Conservation (phyloP, 805 yeast species). For the Yarrowia sp. region DNA sequence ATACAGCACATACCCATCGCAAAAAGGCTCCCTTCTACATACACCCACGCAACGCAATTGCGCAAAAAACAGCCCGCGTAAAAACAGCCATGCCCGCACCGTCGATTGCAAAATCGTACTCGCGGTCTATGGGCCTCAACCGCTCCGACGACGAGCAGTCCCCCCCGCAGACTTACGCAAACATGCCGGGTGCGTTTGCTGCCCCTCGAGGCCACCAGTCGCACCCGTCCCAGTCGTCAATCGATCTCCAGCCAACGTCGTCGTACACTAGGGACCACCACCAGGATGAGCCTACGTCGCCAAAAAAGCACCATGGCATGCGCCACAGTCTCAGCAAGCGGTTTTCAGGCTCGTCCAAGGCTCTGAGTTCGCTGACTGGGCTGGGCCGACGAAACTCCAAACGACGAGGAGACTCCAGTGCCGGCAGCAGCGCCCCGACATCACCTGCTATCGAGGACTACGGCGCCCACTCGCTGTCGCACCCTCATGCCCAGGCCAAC, state of each 20-base stretch:
- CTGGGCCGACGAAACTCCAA: slow-evolving; percentile 22
- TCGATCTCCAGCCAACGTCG: slow-evolving; percentile 14
- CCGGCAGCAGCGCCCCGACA: not conserved
- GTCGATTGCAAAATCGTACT: slow-evolving; percentile 26
- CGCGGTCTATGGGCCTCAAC: slow-evolving; percentile 25
- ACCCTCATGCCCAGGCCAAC: not conserved
- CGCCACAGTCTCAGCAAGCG: slow-evolving; percentile 23
- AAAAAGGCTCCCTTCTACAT: slow-evolving; percentile 11
- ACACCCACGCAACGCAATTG: slow-evolving; percentile 18
- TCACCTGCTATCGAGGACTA: slow-evolving; percentile 14
- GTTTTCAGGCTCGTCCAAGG: slow-evolving; percentile 21
- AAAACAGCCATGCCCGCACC: slow-evolving; percentile 21
- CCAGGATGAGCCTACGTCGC: slow-evolving; percentile 13
- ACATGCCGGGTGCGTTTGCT: slow-evolving; percentile 24
- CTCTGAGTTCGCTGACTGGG: slow-evolving; percentile 8
- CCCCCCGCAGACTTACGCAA: slow-evolving; percentile 16
- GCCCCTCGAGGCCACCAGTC: not conserved
- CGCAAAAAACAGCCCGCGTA: not conserved
- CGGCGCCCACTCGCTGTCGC: not conserved
- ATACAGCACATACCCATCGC: slow-evolving; percentile 10
- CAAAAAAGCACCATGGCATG: slow-evolving; percentile 21
- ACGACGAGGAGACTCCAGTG: slow-evolving; percentile 22
- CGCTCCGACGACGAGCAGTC: slow-evolving; percentile 25
- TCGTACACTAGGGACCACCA: slow-evolving; percentile 8
- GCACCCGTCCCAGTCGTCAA: slow-evolving; percentile 8